Base-by-base conservation (phyloP, 129 eudicot genomes). In the Scalesia atractyloides region DNA sequence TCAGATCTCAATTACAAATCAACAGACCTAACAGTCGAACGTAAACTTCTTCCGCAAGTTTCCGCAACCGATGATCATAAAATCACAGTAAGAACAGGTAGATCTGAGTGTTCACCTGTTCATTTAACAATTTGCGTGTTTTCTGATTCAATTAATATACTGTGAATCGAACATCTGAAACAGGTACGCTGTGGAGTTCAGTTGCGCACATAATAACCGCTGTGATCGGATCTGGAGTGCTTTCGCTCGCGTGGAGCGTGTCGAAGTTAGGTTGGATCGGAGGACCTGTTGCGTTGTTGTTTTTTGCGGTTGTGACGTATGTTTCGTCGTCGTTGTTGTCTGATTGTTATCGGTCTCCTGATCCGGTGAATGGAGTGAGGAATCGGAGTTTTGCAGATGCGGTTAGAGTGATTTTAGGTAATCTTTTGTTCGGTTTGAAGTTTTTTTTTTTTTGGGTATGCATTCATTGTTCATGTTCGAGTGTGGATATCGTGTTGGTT, bases 261-360 rank as follows among this genome's bases (percentile, higher is more conserved):
- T 83, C 97, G 30, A 92, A 86, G 66, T 24, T 91, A 50, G 97
- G 97, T 34, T 91, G 96, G 97, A 78, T 84, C 14, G 97, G 79
- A 22, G 96, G 97, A 10, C 87, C 94, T 0, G 73, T 76, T 22
- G 84, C 85, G n/a, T 79, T 91, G 69, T 68, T 88, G 64, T 85
- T 76, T 24, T 91, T 91, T 51, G 87, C 97, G 0, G 16, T 77
- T 47, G 80, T 88, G 51, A 91, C 97, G 4, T 86, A 74, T 10
- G 76, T 85, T 50, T 85, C 97, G 58, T 80, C 97, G n/a, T 85
- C 82, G 54, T 75, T 84, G 11, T 82, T 91, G 26, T 72, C 90
- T 7, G 96, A 91, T 74, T 85, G 90, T 43, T 91, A 91, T 75
- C 73, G 97, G 66, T 86, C 87, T 54, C 96, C 91, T 8, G 95